A percentile compares a stretch with the other conserved stretches of the same genome.
phyloP scores from a whole-genome alignment of 345 rosid species.

The Linum trigynum region DNA sequence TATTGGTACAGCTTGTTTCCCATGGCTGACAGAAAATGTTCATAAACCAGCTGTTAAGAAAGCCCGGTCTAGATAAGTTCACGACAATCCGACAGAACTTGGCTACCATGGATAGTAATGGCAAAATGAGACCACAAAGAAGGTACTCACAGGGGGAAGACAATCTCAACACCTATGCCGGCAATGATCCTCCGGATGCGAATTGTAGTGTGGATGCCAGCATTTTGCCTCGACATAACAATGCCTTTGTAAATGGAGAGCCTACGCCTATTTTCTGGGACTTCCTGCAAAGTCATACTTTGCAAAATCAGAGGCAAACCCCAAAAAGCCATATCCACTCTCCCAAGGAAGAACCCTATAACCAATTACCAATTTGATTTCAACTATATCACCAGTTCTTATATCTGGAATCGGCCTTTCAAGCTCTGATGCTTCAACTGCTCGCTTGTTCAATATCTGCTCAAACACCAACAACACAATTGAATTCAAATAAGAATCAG shows the following conservation, averaged over 20 bases:
- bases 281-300: constrained; percentile 44
- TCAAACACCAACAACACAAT: not conserved
- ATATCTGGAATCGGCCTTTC: constrained; percentile 64
- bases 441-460: constrained; percentile 76
- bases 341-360: constrained; percentile 3
- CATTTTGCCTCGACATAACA: constrained; percentile 75
- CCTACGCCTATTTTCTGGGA: constrained; percentile 70
- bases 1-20: not conserved
- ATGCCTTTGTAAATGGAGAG: constrained; percentile 76
- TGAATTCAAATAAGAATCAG: not conserved
- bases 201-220: constrained; percentile 81
- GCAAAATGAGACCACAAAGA: not conserved
- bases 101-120: not conserved
- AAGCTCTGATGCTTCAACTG: constrained; percentile 58
- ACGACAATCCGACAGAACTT: not conserved
- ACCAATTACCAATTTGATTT: constrained; percentile 60
- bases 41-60: not conserved
- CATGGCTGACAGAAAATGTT: not conserved
- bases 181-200: constrained; percentile 79
- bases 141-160: constrained; percentile 56
- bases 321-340: not conserved
- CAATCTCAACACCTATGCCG: constrained; percentile 70
- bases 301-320: not conserved
- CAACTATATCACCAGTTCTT: constrained; percentile 73
- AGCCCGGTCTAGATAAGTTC: too few species aligned